Conservation (phyloP, 2,329 filamentous ascomycete genomes). For the Aspergillus costaricaensis region DNA sequence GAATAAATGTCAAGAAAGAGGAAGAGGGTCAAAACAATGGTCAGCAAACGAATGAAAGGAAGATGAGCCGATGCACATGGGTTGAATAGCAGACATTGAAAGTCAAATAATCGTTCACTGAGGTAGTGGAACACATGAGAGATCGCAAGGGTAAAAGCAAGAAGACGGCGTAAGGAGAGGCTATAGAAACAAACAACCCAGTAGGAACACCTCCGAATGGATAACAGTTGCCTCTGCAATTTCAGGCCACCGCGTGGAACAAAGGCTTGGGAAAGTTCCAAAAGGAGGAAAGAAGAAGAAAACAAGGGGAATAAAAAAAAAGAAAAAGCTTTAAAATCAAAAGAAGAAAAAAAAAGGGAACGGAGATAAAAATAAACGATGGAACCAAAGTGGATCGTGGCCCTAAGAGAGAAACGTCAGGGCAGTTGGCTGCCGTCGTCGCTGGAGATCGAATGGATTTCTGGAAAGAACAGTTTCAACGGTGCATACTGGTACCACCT, state of each 20-base stretch:
- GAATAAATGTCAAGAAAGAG: constrained; percentile 15
- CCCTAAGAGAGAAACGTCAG: constrained; percentile 17
- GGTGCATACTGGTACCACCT: constrained; percentile 27
- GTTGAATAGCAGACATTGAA: constrained; percentile 29
- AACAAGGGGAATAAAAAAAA: background rate
- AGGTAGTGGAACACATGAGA: constrained; percentile 16
- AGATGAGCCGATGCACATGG: constrained; percentile 19
- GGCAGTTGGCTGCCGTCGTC: constrained; percentile 18
- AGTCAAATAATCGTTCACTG: constrained; percentile 15
- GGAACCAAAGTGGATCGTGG: constrained; percentile 18
- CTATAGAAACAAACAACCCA: constrained; percentile 12
- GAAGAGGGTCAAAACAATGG: constrained; percentile 13
- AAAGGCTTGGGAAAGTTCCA: constrained; percentile 5
- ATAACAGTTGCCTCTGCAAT: constrained; percentile 21
- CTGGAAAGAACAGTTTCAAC: constrained; percentile 25
- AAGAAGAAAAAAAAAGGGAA: constrained; percentile 12
- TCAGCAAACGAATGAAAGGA: constrained; percentile 17
- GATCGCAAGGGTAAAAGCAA: constrained; percentile 2
- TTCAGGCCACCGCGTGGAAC: constrained; percentile 10
- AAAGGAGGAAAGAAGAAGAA: constrained; percentile 3
- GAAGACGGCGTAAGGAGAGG: constrained; percentile 3
- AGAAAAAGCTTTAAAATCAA: constrained; percentile 6
- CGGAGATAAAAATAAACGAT: constrained; percentile 15
- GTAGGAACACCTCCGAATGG: constrained; percentile 9
- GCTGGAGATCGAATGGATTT: constrained; percentile 24